Conservation (phyloP, 2,329 filamentous ascomycete genomes). For the Microsporum canis region DNA sequence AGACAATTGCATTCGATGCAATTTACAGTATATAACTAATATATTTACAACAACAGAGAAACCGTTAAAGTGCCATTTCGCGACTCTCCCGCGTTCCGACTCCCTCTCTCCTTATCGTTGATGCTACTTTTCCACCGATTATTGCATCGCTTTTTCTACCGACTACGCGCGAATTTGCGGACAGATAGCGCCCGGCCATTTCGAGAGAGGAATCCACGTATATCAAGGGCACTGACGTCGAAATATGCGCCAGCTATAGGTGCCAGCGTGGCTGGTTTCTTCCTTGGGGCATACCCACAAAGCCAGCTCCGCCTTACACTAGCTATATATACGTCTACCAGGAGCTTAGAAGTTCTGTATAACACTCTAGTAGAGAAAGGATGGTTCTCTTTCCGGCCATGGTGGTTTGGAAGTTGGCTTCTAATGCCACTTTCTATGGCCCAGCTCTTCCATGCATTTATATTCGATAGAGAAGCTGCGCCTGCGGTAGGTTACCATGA, state of each 20-base stretch:
- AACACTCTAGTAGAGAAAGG: slow-evolving; percentile 66
- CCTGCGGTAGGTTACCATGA: slow-evolving; percentile 41
- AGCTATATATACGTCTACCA: slow-evolving; percentile 69
- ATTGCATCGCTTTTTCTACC: slow-evolving; percentile 77
- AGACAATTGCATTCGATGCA: not conserved
- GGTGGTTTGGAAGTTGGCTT: slow-evolving; percentile 79
- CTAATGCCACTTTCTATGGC: slow-evolving; percentile 65
- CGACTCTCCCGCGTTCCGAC: slow-evolving; percentile 56
- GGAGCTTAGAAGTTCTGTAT: slow-evolving; percentile 76
- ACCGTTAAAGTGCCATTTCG: slow-evolving; percentile 32
- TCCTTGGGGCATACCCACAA: slow-evolving; percentile 63
- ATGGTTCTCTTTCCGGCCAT: slow-evolving; percentile 56
- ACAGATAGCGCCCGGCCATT: slow-evolving; percentile 72
- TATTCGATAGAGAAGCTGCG: slow-evolving; percentile 66
- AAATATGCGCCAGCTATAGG: slow-evolving; percentile 79
- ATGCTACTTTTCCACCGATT: slow-evolving; percentile 82
- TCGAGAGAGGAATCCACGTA: slow-evolving; percentile 66
- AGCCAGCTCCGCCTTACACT: slow-evolving; percentile 65
- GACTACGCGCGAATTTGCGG: slow-evolving; percentile 66
- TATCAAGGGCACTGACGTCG: slow-evolving; percentile 65
- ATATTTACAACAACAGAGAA: slow-evolving; percentile 18
- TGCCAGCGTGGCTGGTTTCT: slow-evolving; percentile 73
- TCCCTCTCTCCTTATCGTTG: slow-evolving; percentile 71
- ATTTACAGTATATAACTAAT: not conserved
- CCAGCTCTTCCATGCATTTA: slow-evolving; percentile 62